A percentile compares a stretch with the other conserved stretches of the same genome.
These are phyloP conservation scores for Pleurotus citrinopileatus DNA, from an alignment of 768 basidiomycete genomes.

Conservation along the genomic window DNA sequence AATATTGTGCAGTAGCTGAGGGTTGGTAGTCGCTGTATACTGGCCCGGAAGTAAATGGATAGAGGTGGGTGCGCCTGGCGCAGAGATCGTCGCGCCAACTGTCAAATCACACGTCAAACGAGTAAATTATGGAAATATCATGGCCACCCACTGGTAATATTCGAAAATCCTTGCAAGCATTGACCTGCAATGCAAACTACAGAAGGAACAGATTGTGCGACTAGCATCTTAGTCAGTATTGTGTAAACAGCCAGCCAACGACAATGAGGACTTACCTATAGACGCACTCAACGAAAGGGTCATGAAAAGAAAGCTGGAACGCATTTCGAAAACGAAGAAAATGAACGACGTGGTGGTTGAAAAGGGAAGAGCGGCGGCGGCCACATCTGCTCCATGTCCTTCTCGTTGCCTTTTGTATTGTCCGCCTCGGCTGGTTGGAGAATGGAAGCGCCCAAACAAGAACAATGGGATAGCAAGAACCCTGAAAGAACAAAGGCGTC, in stretches of 20 bases:
- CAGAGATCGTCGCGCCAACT: slow-evolving; percentile 73
- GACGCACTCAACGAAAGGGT: slow-evolving; percentile 27
- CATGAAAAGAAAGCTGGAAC: slow-evolving; percentile 31
- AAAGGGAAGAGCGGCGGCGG: not conserved
- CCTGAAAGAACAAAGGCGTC: not conserved
- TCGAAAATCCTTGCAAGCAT: slow-evolving; percentile 79
- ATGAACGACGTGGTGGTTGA: slow-evolving; percentile 7
- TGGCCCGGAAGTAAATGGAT: slow-evolving; percentile 74
- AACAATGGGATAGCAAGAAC: not conserved
- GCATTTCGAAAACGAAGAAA: slow-evolving; percentile 30
- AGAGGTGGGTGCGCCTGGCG: slow-evolving; percentile 46
- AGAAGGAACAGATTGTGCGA: slow-evolving; percentile 54
- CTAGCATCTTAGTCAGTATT: slow-evolving; percentile 23
- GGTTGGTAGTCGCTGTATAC: slow-evolving; percentile 70
- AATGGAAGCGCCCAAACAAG: not conserved
- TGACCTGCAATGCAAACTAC: slow-evolving; percentile 87
- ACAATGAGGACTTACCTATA: slow-evolving; percentile 31
- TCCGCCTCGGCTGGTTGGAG: not conserved
- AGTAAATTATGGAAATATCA: not conserved
- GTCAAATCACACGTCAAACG: slow-evolving; percentile 14
- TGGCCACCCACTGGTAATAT: slow-evolving; percentile 53
- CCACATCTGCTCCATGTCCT: not conserved
- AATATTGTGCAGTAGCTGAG: slow-evolving; percentile 65
- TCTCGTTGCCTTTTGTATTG: slow-evolving; percentile 2
- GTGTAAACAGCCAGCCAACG: not conserved